Conservation (phyloP, 2,329 filamentous ascomycete species). For the Ceratocystiopsis brevicomis region DNA sequence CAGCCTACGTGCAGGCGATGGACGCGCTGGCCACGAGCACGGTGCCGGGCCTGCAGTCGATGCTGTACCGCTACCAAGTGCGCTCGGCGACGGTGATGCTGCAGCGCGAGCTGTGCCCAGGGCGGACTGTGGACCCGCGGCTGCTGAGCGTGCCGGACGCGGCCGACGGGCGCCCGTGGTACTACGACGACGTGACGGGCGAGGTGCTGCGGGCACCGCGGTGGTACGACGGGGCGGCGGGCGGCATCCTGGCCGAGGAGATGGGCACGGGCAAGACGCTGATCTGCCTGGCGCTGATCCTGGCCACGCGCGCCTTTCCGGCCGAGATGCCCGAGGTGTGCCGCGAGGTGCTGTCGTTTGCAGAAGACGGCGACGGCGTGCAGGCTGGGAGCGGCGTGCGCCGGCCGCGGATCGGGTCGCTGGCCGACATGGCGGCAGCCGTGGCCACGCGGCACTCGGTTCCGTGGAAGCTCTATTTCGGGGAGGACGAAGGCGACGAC, state of each 20-base stretch:
- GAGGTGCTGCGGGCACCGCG: constrained; percentile 44
- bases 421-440: constrained; percentile 57
- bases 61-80: constrained; percentile 60
- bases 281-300: constrained; percentile 58
- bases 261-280: constrained; percentile 78
- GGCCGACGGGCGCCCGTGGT: constrained; percentile 38
- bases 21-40: constrained; percentile 32
- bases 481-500: constrained; percentile 18
- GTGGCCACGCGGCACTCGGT: constrained; percentile 45
- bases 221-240: constrained; percentile 53
- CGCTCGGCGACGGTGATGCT: constrained; percentile 70
- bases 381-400: constrained; percentile 17
- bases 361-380: background rate
- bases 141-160: constrained; percentile 43
- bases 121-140: constrained; percentile 52
- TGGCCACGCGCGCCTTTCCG: constrained; percentile 54
- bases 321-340: constrained; percentile 47
- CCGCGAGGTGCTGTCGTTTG: constrained; percentile 12
- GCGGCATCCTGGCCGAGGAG: constrained; percentile 64
- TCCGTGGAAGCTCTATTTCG: constrained; percentile 51
- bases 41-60: constrained; percentile 40
- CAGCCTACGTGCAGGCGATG: constrained; percentile 33
- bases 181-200: constrained; percentile 47
- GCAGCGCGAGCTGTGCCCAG: constrained; percentile 52
- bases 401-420: constrained; percentile 33